Conservation (phyloP, 352 stramenopile species). For the Phytophthora litchii region DNA sequence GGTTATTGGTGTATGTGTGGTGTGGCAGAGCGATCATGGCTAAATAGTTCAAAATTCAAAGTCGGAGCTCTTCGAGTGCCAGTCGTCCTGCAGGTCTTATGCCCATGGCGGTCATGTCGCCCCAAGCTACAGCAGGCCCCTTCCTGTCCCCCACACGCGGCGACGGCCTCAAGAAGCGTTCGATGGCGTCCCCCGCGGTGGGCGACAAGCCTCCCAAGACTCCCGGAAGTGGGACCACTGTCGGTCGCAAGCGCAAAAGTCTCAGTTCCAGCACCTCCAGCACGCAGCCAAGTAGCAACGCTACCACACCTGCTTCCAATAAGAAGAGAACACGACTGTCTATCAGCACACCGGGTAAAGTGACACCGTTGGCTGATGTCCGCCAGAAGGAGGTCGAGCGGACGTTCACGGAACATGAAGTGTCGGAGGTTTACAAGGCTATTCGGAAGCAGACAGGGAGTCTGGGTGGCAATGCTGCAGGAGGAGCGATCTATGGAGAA, state of each 20-base stretch:
- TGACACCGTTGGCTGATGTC: slow-evolving; percentile 56
- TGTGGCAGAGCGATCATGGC: too few species aligned
- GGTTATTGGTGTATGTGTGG: too few species aligned
- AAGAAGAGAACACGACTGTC: slow-evolving; percentile 73
- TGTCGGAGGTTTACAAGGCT: slow-evolving; percentile 91
- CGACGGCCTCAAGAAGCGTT: slow-evolving; percentile 10
- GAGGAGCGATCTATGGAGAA: slow-evolving; percentile 98
- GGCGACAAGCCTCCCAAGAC: slow-evolving; percentile 8
- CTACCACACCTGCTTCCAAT: slow-evolving; percentile 20
- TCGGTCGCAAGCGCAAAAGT: slow-evolving; percentile 65
- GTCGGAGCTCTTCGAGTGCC: background rate
- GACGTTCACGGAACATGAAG: slow-evolving; percentile 81
- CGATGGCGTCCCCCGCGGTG: slow-evolving; percentile 4
- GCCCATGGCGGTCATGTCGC: slow-evolving; percentile 29
- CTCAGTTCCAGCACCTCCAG: slow-evolving; percentile 23
- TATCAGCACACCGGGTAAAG: slow-evolving; percentile 76
- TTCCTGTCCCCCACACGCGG: slow-evolving; percentile 29
- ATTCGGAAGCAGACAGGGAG: slow-evolving; percentile 94
- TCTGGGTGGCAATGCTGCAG: slow-evolving; percentile 94
- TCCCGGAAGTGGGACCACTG: background rate
- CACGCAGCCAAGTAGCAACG: slow-evolving; percentile 21
- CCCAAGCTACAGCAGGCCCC: slow-evolving; percentile 6
- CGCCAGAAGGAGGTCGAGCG: slow-evolving; percentile 73
- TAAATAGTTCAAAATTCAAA: background rate
- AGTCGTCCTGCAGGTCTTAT: slow-evolving; percentile 24